A percentile compares a stretch with the other conserved stretches of the same genome.
Evolutionary conservation across 2,329 filamentous ascomycete genomes (phyloP).

Genomic region (Fusarium mexicanum): DNA sequence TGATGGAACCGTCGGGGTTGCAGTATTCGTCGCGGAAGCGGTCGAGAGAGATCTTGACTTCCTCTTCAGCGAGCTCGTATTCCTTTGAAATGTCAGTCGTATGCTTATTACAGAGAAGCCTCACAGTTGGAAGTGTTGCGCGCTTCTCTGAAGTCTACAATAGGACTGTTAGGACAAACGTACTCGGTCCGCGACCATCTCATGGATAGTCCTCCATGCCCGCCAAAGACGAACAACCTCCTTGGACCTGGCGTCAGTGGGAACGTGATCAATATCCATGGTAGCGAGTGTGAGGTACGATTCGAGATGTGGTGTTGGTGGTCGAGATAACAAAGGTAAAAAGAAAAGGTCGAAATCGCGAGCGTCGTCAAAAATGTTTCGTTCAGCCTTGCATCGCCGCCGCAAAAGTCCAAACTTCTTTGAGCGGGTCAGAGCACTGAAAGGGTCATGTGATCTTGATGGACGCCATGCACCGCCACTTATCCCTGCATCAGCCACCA

Average conservation of each 20-base stretch:
- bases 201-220: constrained; percentile 90
- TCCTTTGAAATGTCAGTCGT: constrained; percentile 66
- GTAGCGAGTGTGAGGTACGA: not conserved
- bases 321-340: constrained; percentile 8
- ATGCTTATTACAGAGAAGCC: not conserved
- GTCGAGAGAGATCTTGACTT: constrained; percentile 87
- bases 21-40: constrained; percentile 79
- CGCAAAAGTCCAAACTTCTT: constrained; percentile 37
- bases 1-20: constrained; percentile 76
- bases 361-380: constrained; percentile 43
- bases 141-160: constrained; percentile 1
- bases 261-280: constrained; percentile 55
- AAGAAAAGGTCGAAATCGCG: constrained; percentile 8
- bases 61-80: constrained; percentile 90
- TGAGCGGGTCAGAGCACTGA: constrained; percentile 28
- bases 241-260: constrained; percentile 62
- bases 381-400: constrained; percentile 42
- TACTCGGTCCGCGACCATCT: constrained; percentile 94
- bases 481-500: not conserved
- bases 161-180: constrained; percentile 21
- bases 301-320: constrained; percentile 10
- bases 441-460: constrained; percentile 36
- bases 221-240: constrained; percentile 82
- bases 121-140: not conserved
- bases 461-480: constrained; percentile 3